Base-by-base conservation (phyloP, 2,329 filamentous ascomycete genomes). In the Macrophomina pseudophaseolina region DNA sequence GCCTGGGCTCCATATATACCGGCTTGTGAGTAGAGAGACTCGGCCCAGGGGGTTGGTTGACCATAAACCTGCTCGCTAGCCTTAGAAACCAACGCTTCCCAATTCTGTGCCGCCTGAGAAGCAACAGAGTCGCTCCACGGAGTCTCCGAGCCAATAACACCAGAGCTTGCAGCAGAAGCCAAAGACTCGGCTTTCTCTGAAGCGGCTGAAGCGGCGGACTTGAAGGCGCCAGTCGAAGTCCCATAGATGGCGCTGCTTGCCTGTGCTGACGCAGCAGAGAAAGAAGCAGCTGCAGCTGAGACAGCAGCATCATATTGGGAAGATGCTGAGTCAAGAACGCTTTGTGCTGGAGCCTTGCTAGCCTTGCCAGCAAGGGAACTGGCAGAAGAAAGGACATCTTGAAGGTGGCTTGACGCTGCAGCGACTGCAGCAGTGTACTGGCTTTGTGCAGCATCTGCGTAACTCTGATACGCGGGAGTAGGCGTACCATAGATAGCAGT, bases 41-140 rank as follows among this genome's bases (percentile, higher is more conserved):
- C 74, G 12, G 78, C 75, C 74, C 80, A 83, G 2, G 83, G 82
- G 1, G 80, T 86, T 0, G 89, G 88, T 23, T 87, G 84, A 32
- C 90, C 89, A 70, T 93, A 94, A 38, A 93, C 83, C 68, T 90
- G 88, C 52, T 85, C 82, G 75, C 90, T 92, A 42, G 91, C 86
- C 68, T 86, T 86, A 5, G 86, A 85, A 44, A 93, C 82, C 1
- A 90, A 76, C 11, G 79, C 80, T 63, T 90, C 87, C 88, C 88
- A 91, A 69, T 86, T 88, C 52, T 86, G 84, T 44, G 87, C 87
- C 3, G 85, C 85, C 70, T 84, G 82, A 51, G 83, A 85, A 3
- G 58, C 63, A 32, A 65, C 49, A 33, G 68, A 68, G 28, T 70
- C 67, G 7, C 64, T 38, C n/a, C 59, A 66, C 23, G 71, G 72